Conservation (phyloP, 805 yeast genomes). For the Starmera pachycereana region DNA sequence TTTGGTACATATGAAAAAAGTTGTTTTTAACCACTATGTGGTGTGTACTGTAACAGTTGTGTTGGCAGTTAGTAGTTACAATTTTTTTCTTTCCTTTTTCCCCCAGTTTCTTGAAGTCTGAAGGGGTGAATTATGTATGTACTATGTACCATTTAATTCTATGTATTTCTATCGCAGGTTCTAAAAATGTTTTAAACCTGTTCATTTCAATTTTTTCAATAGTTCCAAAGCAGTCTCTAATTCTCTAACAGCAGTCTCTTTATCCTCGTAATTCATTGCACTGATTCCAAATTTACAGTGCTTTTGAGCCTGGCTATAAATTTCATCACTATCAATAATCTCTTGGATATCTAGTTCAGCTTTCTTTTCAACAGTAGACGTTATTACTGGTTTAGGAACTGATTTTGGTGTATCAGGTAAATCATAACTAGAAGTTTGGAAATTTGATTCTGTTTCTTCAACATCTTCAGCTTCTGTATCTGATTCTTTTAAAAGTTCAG, state of each 20-base stretch:
- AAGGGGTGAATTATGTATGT: too few species aligned
- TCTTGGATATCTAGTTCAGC: slow-evolving; percentile 24
- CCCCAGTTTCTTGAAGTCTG: too few species aligned
- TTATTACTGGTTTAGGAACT: slow-evolving; percentile 1
- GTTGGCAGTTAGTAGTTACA: too few species aligned
- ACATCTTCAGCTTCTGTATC: background rate
- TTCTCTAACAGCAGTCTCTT: slow-evolving; percentile 56
- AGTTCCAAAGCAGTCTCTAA: slow-evolving; percentile 42
- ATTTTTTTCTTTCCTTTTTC: too few species aligned
- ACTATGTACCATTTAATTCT: too few species aligned
- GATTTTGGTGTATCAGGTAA: slow-evolving; percentile 7
- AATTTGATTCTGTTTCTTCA: slow-evolving; percentile 1
- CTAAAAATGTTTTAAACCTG: background rate
- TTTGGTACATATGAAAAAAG: too few species aligned
- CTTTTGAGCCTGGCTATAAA: slow-evolving; percentile 51
- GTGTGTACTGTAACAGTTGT: too few species aligned
- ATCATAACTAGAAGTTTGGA: slow-evolving; percentile 4
- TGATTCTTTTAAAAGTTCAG: background rate
- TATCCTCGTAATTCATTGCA: slow-evolving; percentile 71
- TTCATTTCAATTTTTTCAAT: slow-evolving; percentile 7
- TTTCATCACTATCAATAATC: slow-evolving; percentile 45
- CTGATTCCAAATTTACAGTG: slow-evolving; percentile 68
- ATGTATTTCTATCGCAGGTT: too few species aligned
- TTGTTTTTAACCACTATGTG: too few species aligned
- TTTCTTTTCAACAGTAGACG: background rate